These are phyloP conservation scores for Claviceps maximensis DNA, from an alignment of 2,329 filamentous ascomycete species.

Conservation along the genomic window DNA sequence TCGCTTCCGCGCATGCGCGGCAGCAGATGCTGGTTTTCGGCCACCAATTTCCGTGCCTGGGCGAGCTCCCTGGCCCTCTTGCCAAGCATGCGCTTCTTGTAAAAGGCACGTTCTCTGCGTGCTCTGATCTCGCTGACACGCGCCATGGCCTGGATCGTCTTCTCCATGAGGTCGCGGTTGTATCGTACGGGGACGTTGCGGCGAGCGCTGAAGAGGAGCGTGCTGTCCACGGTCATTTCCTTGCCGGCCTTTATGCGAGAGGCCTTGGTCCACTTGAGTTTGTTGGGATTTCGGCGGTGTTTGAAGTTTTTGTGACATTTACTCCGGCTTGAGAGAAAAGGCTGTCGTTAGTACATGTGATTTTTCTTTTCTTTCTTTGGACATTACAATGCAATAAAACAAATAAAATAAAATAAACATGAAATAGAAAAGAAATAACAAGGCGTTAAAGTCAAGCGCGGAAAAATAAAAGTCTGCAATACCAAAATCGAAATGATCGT, in stretches of 20 bases:
- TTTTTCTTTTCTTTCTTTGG: no score
- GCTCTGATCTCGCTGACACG: constrained; percentile 74
- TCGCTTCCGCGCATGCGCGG: constrained; percentile 56
- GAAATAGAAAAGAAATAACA: no score
- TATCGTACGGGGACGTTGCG: constrained; percentile 93
- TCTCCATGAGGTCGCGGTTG: constrained; percentile 79
- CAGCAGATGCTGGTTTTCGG: constrained; percentile 84
- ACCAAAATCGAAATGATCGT: constrained; percentile 45
- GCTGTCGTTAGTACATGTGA: not conserved
- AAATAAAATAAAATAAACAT: no score
- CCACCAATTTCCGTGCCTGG: constrained; percentile 74
- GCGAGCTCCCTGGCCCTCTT: constrained; percentile 74
- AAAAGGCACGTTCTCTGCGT: constrained; percentile 79
- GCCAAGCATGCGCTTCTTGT: constrained; percentile 84
- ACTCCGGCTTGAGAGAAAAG: constrained; percentile 2
- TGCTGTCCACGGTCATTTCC: constrained; percentile 84
- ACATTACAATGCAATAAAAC: no score
- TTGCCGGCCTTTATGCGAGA: constrained; percentile 73
- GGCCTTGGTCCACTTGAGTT: constrained; percentile 94
- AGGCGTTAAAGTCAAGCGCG: not conserved
- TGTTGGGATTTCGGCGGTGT: constrained; percentile 96
- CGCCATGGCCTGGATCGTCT: constrained; percentile 86
- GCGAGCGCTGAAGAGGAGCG: constrained; percentile 80
- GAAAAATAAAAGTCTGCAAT: constrained; percentile 3
- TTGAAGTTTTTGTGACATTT: constrained; percentile 66